Conservation (phyloP, 106 monocot species). For the Platanthera guangdongensis region DNA sequence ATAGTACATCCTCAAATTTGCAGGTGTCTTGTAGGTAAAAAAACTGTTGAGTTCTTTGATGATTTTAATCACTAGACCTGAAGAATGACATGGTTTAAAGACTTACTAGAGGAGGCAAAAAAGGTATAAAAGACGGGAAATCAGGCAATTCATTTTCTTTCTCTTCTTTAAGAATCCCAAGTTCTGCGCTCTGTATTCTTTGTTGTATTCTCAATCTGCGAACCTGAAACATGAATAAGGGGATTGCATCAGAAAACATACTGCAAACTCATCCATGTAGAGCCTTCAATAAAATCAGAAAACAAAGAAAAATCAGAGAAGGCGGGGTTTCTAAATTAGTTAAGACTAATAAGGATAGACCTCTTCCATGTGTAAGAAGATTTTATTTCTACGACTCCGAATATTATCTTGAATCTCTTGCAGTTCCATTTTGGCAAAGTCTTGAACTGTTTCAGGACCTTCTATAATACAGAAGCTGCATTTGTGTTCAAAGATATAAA, state of each 20-base stretch:
- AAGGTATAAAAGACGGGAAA: slow-evolving; percentile 98
- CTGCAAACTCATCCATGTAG: not conserved
- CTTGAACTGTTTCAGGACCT: slow-evolving; percentile 26
- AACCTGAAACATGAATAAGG: slow-evolving; percentile 35
- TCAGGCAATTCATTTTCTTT: slow-evolving; percentile 90
- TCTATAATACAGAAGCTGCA: slow-evolving; percentile 86
- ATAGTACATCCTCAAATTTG: slow-evolving; percentile 89
- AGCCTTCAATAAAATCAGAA: not conserved
- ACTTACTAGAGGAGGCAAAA: slow-evolving; percentile 86
- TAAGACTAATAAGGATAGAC: slow-evolving; percentile 44
- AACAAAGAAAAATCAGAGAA: not conserved
- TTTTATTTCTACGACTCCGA: slow-evolving; percentile 87
- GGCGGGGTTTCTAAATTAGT: slow-evolving; percentile 4
- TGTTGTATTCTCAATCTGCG: slow-evolving; percentile 97
- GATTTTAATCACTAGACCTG: not conserved
- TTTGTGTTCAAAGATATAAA: not conserved
- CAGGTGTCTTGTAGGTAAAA: slow-evolving; percentile 48
- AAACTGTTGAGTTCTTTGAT: not conserved
- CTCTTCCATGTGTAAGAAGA: slow-evolving; percentile 99
- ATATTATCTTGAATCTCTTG: slow-evolving; percentile 97
- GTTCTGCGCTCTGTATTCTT: slow-evolving; percentile 86
- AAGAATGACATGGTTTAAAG: not conserved
- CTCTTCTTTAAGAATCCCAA: slow-evolving; percentile 67
- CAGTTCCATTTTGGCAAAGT: slow-evolving; percentile 31
- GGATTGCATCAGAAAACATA: not conserved